A percentile compares a stretch with the other conserved stretches of the same genome.
Evolutionary conservation across 345 rosid genomes (phyloP).

Genomic region (Sapria himalayana): DNA sequence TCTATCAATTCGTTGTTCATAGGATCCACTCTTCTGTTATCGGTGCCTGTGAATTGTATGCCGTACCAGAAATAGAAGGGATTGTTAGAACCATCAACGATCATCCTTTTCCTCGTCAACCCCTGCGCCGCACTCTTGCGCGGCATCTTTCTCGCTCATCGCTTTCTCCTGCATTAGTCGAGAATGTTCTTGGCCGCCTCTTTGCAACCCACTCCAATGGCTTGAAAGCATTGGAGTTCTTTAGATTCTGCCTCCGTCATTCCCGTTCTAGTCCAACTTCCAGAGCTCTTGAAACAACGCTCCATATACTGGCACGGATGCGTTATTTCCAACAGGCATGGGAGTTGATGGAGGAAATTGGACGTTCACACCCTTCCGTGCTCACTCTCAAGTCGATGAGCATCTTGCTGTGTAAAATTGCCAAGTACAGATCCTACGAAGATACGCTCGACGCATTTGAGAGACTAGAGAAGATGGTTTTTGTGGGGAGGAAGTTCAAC

Average conservation of each 20-base stretch:
- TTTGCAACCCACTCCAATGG: constrained; percentile 81
- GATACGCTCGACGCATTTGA: constrained; percentile 47
- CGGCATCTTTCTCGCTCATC: constrained; percentile 16
- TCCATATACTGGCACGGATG: constrained; percentile 67
- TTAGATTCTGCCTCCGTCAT: constrained; percentile 22
- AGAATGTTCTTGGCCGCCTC: constrained; percentile 60
- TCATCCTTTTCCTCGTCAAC: constrained; percentile 48
- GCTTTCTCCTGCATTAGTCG: constrained; percentile 25
- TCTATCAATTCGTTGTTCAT: no score
- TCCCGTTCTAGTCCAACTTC: constrained; percentile 23
- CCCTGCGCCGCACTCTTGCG: constrained; percentile 27
- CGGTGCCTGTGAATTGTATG: no score
- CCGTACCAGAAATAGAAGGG: constrained; percentile 29
- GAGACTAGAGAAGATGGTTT: constrained; percentile 42
- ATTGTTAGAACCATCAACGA: constrained; percentile 47
- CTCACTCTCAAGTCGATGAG: constrained; percentile 63
- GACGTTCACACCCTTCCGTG: constrained; percentile 19
- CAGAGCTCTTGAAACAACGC: constrained; percentile 60
- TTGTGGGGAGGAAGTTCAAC: constrained; percentile 29
- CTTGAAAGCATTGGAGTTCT: constrained; percentile 73
- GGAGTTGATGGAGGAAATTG: constrained; percentile 43
- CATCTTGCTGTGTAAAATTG: constrained; percentile 46
- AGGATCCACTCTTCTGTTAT: no score
- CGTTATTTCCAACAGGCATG: constrained; percentile 74
- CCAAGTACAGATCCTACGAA: constrained; percentile 43